A percentile compares a stretch with the other conserved stretches of the same genome.
Conservation (phyloP, 75 land plant genomes). For the Selaginella moellendorffii region DNA sequence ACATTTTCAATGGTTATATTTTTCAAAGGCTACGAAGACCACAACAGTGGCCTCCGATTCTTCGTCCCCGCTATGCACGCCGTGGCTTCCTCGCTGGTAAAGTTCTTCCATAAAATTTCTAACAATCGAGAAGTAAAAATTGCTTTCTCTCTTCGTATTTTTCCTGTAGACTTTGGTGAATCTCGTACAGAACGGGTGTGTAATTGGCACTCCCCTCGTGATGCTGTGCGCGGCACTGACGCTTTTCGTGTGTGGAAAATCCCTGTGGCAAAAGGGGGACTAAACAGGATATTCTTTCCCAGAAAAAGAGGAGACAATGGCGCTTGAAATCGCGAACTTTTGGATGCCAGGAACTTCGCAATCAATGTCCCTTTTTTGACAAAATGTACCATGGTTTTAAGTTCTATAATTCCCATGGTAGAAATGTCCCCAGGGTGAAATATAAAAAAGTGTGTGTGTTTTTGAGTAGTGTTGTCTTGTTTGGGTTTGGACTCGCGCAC, state of each 20-base stretch:
- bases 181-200: constrained; percentile 56
- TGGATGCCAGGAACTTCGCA: too few relatives aligned
- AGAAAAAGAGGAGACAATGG: too few relatives aligned
- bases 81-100: constrained; percentile 54
- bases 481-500: too few relatives aligned
- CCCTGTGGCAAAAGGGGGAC: constrained; percentile 34
- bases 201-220: constrained; percentile 53
- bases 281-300: constrained; percentile 1
- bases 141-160: background rate
- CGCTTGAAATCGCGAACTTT: too few relatives aligned
- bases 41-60: constrained; percentile 40
- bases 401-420: too few relatives aligned
- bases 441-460: too few relatives aligned
- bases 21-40: constrained; percentile 72
- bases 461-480: too few relatives aligned
- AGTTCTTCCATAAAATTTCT: background rate
- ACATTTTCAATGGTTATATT: constrained; percentile 94
- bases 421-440: too few relatives aligned
- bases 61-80: constrained; percentile 65
- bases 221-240: constrained; percentile 37
- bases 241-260: constrained; percentile 42
- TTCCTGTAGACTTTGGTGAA: constrained; percentile 61
- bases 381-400: too few relatives aligned
- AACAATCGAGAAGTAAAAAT: background rate
- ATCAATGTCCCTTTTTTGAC: too few relatives aligned